phyloP scores from a whole-genome alignment of 768 basidiomycete species.

The Mycena albidolilacea region DNA sequence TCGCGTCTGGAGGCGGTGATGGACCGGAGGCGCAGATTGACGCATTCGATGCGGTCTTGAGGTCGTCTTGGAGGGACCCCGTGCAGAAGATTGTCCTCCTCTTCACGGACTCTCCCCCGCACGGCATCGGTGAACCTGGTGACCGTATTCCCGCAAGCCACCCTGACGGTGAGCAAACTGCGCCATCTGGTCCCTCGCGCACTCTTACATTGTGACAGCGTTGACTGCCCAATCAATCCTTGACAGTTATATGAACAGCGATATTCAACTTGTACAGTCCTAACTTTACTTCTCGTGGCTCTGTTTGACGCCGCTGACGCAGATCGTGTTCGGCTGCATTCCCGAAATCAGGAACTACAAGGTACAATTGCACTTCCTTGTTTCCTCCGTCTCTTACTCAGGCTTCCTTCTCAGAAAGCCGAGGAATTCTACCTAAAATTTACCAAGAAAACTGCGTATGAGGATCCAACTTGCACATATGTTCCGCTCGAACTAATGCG shows the following conservation, averaged over 20 bases:
- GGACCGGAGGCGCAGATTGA: slow-evolving; percentile 69
- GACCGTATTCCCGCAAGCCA: slow-evolving; percentile 29
- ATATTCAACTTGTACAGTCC: slow-evolving; percentile 20
- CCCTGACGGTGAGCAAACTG: slow-evolving; percentile 28
- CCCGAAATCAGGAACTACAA: slow-evolving; percentile 24
- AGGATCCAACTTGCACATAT: slow-evolving; percentile 23
- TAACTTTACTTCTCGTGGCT: slow-evolving; percentile 22
- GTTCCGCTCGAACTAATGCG: slow-evolving; percentile 16
- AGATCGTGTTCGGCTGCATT: slow-evolving; percentile 24
- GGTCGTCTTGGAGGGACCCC: slow-evolving; percentile 59
- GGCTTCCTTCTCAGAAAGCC: slow-evolving; percentile 22
- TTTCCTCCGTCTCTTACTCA: slow-evolving; percentile 21
- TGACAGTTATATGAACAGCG: slow-evolving; percentile 7
- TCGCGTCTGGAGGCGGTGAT: slow-evolving; percentile 58
- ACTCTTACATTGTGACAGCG: slow-evolving; percentile 21
- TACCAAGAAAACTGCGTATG: slow-evolving; percentile 23
- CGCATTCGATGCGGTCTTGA: slow-evolving; percentile 59
- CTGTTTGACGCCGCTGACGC: slow-evolving; percentile 9
- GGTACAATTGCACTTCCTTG: slow-evolving; percentile 18
- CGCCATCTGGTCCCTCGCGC: slow-evolving; percentile 11
- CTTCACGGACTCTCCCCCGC: slow-evolving; percentile 67
- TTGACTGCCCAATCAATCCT: slow-evolving; percentile 15
- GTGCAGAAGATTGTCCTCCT: slow-evolving; percentile 63
- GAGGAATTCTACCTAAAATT: slow-evolving; percentile 16
- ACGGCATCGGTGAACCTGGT: slow-evolving; percentile 53